phyloP scores from a whole-genome alignment of 192 early-diverging fungal genomes.

The Coemansia sp. region DNA sequence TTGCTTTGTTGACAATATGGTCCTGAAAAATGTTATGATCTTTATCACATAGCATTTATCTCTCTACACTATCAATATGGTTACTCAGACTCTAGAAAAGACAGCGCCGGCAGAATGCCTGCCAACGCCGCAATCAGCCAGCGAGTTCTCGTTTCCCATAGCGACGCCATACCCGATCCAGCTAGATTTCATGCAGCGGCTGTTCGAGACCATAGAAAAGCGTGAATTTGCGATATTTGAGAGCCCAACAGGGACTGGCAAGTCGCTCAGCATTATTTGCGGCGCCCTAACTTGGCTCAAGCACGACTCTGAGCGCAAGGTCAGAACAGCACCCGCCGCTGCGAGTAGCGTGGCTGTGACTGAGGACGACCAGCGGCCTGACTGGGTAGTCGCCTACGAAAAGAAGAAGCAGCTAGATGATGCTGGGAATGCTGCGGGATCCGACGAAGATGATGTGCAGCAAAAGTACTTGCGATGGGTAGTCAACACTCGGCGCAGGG shows the following conservation, averaged over 20 bases:
- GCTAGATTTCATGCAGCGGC: slow-evolving; percentile 68
- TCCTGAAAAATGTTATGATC: no score
- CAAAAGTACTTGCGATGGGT: slow-evolving; percentile 38
- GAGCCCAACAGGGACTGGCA: slow-evolving; percentile 92
- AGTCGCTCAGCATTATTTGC: slow-evolving; percentile 85
- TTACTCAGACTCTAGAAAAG: neutral
- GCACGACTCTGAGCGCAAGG: slow-evolving; percentile 47
- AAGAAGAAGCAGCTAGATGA: slow-evolving; percentile 1
- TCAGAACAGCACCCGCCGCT: neutral
- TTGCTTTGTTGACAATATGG: no score
- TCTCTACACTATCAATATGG: neutral
- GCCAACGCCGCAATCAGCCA: slow-evolving; percentile 24
- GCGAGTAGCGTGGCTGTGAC: neutral
- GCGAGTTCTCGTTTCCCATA: slow-evolving; percentile 62
- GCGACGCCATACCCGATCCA: slow-evolving; percentile 71
- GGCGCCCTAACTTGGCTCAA: slow-evolving; percentile 79
- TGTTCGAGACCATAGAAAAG: slow-evolving; percentile 69
- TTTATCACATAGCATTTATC: neutral
- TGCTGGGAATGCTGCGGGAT: neutral
- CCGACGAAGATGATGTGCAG: neutral
- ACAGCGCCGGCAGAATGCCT: neutral
- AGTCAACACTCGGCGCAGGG: slow-evolving; percentile 14
- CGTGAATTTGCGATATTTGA: slow-evolving; percentile 81
- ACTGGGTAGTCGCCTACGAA: neutral
- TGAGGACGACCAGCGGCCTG: neutral